Evolutionary conservation across 2,329 filamentous ascomycete species (phyloP).

Genomic region (Geosmithia morbida): DNA sequence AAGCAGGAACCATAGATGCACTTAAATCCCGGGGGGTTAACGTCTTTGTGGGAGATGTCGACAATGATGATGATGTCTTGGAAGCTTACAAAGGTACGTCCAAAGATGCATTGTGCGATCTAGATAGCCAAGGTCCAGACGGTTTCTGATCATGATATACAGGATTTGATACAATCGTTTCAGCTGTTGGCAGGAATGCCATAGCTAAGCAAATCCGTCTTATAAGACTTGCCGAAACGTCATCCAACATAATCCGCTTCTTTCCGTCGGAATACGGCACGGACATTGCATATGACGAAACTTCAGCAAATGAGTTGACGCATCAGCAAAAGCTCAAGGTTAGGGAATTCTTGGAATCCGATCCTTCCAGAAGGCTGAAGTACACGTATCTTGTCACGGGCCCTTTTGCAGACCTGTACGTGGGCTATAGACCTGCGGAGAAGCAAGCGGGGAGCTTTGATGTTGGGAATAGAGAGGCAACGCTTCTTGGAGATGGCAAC

Average conservation of each 20-base stretch:
- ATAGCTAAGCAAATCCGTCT: conserved; percentile 47
- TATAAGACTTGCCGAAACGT: conserved; percentile 42
- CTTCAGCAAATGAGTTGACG: conserved; percentile 45
- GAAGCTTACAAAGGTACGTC: conserved; percentile 34
- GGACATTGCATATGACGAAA: conserved; percentile 45
- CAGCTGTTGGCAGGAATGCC: conserved; percentile 47
- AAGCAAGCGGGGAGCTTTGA: neutral
- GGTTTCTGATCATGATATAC: neutral
- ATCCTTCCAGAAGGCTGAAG: neutral
- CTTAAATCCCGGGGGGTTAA: conserved; percentile 9
- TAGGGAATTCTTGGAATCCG: conserved; percentile 15
- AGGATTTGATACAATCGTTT: conserved; percentile 51
- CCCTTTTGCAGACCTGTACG: neutral
- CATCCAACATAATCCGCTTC: conserved; percentile 43
- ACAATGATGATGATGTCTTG: conserved; percentile 26
- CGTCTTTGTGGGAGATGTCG: conserved; percentile 20
- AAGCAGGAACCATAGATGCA: neutral
- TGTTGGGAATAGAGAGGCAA: neutral
- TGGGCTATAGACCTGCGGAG: neutral
- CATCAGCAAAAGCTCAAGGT: conserved; percentile 59
- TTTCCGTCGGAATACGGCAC: conserved; percentile 56
- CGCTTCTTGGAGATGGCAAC: neutral
- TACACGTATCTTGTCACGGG: conserved; percentile 1
- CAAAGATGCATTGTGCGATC: neutral
- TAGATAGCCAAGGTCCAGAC: neutral